A percentile compares a stretch with the other conserved stretches of the same genome.
These are phyloP conservation scores for Penicillium argentinense DNA, from an alignment of 495 filamentous ascomycete species.

Conservation along the genomic window DNA sequence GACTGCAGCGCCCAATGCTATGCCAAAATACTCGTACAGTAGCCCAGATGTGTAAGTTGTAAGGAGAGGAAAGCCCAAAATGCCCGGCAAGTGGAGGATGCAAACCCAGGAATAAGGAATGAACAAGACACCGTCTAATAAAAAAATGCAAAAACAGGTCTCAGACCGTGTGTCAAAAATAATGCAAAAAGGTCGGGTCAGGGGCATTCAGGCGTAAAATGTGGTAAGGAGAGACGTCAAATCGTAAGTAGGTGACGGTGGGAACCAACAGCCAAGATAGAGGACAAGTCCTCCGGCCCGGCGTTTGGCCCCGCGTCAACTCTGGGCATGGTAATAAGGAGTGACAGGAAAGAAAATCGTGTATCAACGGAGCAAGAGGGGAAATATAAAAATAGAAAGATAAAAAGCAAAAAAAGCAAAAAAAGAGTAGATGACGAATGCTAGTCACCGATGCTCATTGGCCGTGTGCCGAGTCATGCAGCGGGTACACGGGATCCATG, in stretches of 20 bases:
- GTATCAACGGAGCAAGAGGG: conserved; percentile 29
- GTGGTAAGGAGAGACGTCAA: conserved; percentile 43
- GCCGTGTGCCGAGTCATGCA: conserved; percentile 26
- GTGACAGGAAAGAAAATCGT: conserved; percentile 37
- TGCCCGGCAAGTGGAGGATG: conserved; percentile 35
- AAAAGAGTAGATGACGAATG: conserved; percentile 7
- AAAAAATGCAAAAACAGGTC: conserved; percentile 26
- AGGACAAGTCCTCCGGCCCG: not conserved
- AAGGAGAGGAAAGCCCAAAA: conserved; percentile 42
- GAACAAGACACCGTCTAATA: conserved; percentile 44
- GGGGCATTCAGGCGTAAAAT: conserved; percentile 41
- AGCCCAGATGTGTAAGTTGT: conserved; percentile 27
- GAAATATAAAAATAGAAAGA: conserved; percentile 30
- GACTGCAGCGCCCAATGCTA: conserved; percentile 47
- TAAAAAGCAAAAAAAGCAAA: conserved; percentile 13
- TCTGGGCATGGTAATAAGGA: conserved; percentile 41
- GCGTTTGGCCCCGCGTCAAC: not conserved
- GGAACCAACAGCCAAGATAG: conserved; percentile 1
- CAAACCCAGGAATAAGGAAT: conserved; percentile 38
- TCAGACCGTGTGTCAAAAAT: conserved; percentile 12
- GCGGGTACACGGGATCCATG: conserved; percentile 38
- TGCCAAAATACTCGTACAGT: conserved; percentile 44
- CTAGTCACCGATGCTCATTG: conserved; percentile 14
- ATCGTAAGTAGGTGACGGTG: conserved; percentile 32
- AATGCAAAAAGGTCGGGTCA: conserved; percentile 21